phyloP scores from a whole-genome alignment of 495 filamentous ascomycete species.

The Cercophora newfieldiana region DNA sequence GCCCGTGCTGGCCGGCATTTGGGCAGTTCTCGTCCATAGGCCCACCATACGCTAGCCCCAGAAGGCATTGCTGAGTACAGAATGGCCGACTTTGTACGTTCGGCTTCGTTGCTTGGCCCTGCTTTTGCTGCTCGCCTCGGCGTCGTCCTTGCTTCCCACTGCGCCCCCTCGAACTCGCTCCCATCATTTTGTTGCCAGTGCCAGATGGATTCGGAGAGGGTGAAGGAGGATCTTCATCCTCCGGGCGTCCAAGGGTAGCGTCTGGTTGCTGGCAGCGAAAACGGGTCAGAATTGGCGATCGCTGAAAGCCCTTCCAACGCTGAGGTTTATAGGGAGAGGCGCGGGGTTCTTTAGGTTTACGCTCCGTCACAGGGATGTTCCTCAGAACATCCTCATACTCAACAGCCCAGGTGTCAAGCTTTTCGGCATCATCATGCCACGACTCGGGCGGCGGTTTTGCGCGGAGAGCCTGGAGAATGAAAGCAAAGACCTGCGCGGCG shows the following conservation, averaged over 20 bases:
- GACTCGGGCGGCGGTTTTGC: slow-evolving; percentile 34
- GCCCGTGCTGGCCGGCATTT: slow-evolving; percentile 37
- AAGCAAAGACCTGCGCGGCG: slow-evolving; percentile 49
- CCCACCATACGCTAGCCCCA: slow-evolving; percentile 34
- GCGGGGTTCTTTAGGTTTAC: slow-evolving; percentile 31
- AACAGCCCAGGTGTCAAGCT: slow-evolving; percentile 39
- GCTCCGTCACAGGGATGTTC: slow-evolving; percentile 29
- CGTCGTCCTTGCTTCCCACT: too few relatives aligned
- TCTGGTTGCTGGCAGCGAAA: slow-evolving; percentile 19
- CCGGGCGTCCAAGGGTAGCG: slow-evolving; percentile 5
- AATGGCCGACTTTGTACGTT: slow-evolving; percentile 37
- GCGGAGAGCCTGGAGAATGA: slow-evolving; percentile 46
- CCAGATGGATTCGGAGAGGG: slow-evolving; percentile 20
- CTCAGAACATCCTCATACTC: slow-evolving; percentile 40
- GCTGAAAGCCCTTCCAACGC: slow-evolving; percentile 29
- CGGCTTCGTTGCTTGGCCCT: slow-evolving; percentile 5
- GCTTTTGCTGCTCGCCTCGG: slow-evolving; percentile 10
- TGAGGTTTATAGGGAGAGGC: slow-evolving; percentile 32
- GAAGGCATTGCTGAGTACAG: slow-evolving; percentile 48
- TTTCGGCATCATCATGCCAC: slow-evolving; percentile 40
- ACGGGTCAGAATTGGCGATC: slow-evolving; percentile 33
- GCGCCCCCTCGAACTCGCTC: too few relatives aligned
- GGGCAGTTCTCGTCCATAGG: slow-evolving; percentile 42
- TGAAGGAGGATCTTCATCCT: too few relatives aligned
- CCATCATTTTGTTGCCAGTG: slow-evolving; percentile 15